Evolutionary conservation across 768 basidiomycete species (phyloP), one percentile per base, ranked within the genome.

Genomic region (Pluteus cervinus): DNA sequence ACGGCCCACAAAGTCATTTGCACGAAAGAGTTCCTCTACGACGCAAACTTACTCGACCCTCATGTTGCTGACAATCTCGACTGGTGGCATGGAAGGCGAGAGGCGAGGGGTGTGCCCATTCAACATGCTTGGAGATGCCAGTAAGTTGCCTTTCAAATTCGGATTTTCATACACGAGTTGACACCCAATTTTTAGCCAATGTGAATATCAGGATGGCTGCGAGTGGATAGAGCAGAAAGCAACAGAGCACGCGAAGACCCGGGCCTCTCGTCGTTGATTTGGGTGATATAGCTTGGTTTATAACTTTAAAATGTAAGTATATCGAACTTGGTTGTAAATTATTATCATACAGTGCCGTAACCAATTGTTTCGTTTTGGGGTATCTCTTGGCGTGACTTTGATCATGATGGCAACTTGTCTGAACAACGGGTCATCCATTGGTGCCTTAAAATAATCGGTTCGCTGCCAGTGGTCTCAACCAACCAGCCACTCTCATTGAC

Each of bases 1-100:
- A n/a, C n/a, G n/a, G n/a, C n/a, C n/a, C n/a, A n/a, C 35, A 57
- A 60, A 12, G 73, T 88, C 24, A 76, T 94, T 17, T 90, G 89
- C 10, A 73, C 55, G 6, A 81, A 73, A 45, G 49, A 53, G 16
- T 87, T 93, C 43, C 16, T 29, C 1, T 68, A 83, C 53, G 64
- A 86, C 33, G 62, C 74, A 7, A 26, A 29, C 1, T 43, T 74
- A 29, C 67, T 94, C 14, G 68, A 79, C 16, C 42, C 43, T 1
- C 69, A 83, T 44, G 57, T 92, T 16, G 46, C 50, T 1, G 66
- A 67, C 36, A 63, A 81, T 1, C 55, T 90, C 2, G 55, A 68
- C 34, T 92, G 84, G 77, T 94, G 91, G 91, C 59, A 69, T 40
- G 86, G 88, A 1, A 47, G 66, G 36, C 68, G 90, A 26, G 62